Evolutionary conservation across 441 rosid species (phyloP), one percentile per base, ranked within the genome.

Genomic region (Erodium texanum): DNA sequence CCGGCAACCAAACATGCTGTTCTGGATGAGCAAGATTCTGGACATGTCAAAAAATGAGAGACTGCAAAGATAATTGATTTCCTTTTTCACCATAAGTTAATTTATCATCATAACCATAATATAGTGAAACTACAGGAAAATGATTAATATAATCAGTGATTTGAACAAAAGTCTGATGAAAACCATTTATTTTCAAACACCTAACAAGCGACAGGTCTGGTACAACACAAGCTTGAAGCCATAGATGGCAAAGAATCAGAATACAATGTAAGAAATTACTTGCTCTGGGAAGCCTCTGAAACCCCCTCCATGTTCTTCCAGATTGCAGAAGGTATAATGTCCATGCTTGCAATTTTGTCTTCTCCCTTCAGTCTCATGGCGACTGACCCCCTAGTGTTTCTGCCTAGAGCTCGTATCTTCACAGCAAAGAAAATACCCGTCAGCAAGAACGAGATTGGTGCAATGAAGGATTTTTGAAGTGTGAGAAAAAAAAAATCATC

Each of bases 271-370:
- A 36, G 24, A 59, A 72, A 75, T 74, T 90, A 90, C 97, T 45
- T 82, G 73, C 62, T 82, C 63, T 67, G 73, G 62, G 81, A 32
- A 74, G 80, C 82, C 69, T 78, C 81, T n/a, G 79, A 76, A 20
- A 74, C 76, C 73, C 23, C 76, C 73, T 78, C 84, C 78, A 84
- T 77, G 79, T 82, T 83, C 78, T 85, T 83, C 73, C 77, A 69
- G 74, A 83, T 69, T 77, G 84, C 65, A 34, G 88, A 82, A 2
- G 96, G 92, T 68, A 89, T 89, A 50, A 93, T 87, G 82, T 93
- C 97, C 85, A 91, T 82, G 73, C 99, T 82, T 24, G 97, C 99
- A 86, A 93, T 88, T 85, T 83, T 93, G 76, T 89, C 96, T 45
- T 80, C 95, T 32, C 70, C 76, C 78, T 69, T 93, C 36, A 93